Evolutionary conservation across 495 filamentous ascomycete genomes (phyloP).

Genomic region (Trichoderma virens): DNA sequence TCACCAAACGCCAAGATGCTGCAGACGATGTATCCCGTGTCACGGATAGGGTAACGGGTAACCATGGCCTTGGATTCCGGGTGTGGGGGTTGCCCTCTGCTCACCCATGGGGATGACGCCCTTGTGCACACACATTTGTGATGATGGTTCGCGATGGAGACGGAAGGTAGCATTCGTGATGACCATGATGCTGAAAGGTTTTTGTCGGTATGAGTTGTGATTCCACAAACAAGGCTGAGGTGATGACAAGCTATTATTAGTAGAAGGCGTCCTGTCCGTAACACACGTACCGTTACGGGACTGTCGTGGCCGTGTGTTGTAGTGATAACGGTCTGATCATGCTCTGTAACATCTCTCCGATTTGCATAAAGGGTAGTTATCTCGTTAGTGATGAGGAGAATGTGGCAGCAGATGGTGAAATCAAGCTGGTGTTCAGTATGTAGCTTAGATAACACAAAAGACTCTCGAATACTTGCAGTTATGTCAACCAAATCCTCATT

Average conservation of each 20-base stretch:
- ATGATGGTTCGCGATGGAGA: background rate
- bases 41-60: constrained; percentile 6
- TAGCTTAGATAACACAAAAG: background rate
- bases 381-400: background rate
- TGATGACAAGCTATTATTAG: background rate
- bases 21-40: background rate
- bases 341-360: background rate
- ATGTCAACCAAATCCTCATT: no score
- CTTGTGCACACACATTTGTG: background rate
- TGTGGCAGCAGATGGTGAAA: background rate
- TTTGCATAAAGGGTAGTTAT: background rate
- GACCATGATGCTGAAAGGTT: background rate
- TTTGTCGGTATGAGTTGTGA: background rate
- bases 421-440: background rate
- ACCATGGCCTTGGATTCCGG: constrained; percentile 7
- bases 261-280: no score
- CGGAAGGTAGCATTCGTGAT: background rate
- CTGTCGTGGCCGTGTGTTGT: background rate
- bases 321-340: background rate
- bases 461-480: background rate
- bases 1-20: background rate
- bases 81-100: background rate
- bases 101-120: background rate
- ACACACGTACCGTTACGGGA: background rate
- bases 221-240: background rate